phyloP scores from a whole-genome alignment of 495 filamentous ascomycete species.

The Rostrohypoxylon terebratum region DNA sequence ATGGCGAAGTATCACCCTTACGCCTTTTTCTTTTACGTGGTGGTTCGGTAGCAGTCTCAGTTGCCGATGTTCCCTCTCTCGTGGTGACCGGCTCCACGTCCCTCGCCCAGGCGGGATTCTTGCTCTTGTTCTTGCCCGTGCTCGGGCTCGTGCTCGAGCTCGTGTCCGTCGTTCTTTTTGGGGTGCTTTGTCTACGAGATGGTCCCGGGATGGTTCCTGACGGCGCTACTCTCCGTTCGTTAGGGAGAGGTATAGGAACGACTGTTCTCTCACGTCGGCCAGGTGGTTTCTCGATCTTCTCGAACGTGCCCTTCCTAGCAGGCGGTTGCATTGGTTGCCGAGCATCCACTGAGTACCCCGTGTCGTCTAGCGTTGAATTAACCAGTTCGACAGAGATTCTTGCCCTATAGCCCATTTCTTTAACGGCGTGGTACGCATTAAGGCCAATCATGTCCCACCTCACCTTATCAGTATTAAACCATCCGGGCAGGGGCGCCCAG shows the following conservation, averaged over 20 bases:
- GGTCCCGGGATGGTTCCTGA: not conserved
- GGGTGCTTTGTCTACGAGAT: not conserved
- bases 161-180: too few species aligned
- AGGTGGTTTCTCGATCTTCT: not conserved
- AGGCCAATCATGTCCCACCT: slow-evolving; percentile 49
- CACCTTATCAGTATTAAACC: slow-evolving; percentile 39
- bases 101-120: too few species aligned
- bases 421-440: slow-evolving; percentile 26
- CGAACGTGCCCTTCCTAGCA: not conserved
- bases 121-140: too few species aligned
- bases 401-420: slow-evolving; percentile 38
- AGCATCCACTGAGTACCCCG: not conserved
- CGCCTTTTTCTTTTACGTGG: too few species aligned
- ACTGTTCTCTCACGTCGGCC: not conserved
- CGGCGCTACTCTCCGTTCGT: slow-evolving; percentile 1
- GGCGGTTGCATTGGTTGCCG: slow-evolving; percentile 15
- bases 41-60: too few species aligned
- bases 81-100: too few species aligned
- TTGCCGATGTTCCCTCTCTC: too few species aligned
- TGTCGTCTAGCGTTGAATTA: not conserved
- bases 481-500: slow-evolving; percentile 30
- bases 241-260: not conserved
- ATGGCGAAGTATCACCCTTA: too few species aligned
- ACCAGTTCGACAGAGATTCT: slow-evolving; percentile 44
- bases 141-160: too few species aligned